Evolutionary conservation across 306 rosid genomes (phyloP), one percentile per base, ranked within the genome.

Genomic region (Ziziphus jujuba): DNA sequence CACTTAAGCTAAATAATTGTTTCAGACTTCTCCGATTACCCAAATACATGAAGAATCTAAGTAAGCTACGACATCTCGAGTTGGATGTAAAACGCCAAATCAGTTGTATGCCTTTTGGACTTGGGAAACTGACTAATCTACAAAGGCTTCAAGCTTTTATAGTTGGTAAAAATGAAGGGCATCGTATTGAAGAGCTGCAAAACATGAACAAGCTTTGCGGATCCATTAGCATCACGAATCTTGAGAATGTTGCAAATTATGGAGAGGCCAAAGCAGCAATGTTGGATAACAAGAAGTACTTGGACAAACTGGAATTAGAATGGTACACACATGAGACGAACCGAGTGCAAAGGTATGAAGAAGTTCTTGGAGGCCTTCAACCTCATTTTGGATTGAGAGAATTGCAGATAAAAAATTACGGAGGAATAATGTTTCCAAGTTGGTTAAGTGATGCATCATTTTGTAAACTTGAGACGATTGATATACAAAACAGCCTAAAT

Each of bases 31-130:
- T 61, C 21, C 51, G 13, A 11, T 22, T 61, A 11, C 66, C 52
- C 23, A 50, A 61, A 33, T 21, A 61, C 66, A 35, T 61, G 9
- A 61, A 61, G 52, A 47, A 38, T 31, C 4, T 69, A 11, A 55
- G 7, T 35, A 69, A 69, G 38, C 59, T 75, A 15, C 54, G 71
- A 4, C 75, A 75, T 59, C 74, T 69, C 61, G 80, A 61, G 19
- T 61, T 61, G 43, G 66, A 61, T 47, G 23, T 48, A 40, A 17
- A 40, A 28, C 50, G 66, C 44, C 66, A 61, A 40, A 47, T 61
- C 15, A 40, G 66, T 61, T 61, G 20, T 17, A 61, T 61, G 66
- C 66, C 66, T 20, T 36, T 0, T 7, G 35, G 44, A 5, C 0
- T 40, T 22, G 66, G 66, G 52, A 61, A 61, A 25, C 13, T 61